Evolutionary conservation across 2,329 filamentous ascomycete genomes (phyloP).

Genomic region (Acrocalymma vagum): DNA sequence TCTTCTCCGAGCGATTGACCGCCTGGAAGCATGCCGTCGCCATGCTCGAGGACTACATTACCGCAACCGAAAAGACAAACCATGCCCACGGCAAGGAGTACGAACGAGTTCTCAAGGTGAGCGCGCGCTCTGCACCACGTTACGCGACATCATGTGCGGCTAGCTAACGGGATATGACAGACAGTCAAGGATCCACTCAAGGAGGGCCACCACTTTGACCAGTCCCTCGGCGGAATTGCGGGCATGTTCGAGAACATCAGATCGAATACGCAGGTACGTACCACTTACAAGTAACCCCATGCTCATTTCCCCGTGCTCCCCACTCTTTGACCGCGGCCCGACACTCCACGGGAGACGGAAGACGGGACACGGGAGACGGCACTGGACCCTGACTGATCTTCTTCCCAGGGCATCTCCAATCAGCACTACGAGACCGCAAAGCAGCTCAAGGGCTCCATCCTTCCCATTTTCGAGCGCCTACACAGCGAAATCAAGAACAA

Average conservation of each 20-base stretch:
- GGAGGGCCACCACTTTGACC: slow-evolving; percentile 93
- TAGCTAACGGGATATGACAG: slow-evolving; percentile 58
- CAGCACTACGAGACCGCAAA: slow-evolving; percentile 92
- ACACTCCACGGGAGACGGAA: no score
- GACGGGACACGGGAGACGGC: no score
- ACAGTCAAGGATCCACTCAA: slow-evolving; percentile 85
- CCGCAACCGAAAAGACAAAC: slow-evolving; percentile 85
- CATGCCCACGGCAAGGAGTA: slow-evolving; percentile 90
- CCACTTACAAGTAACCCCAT: slow-evolving; percentile 2
- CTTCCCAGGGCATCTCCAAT: slow-evolving; percentile 77
- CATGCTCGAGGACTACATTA: slow-evolving; percentile 91
- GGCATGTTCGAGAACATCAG: slow-evolving; percentile 95
- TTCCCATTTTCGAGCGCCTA: slow-evolving; percentile 88
- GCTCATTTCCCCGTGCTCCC: no score
- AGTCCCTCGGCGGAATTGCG: slow-evolving; percentile 84
- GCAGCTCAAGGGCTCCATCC: slow-evolving; percentile 83
- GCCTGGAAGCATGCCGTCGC: slow-evolving; percentile 96
- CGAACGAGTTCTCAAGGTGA: slow-evolving; percentile 88
- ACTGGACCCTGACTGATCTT: no score
- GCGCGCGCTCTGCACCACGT: slow-evolving; percentile 5
- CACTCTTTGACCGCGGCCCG: no score
- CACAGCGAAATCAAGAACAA: slow-evolving; percentile 98
- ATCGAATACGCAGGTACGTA: slow-evolving; percentile 78
- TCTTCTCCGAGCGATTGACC: slow-evolving; percentile 86
- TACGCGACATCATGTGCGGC: no score